These are phyloP conservation scores for Paramecium sonneborni DNA, from an alignment of 73 alveolate genomes.

Conservation along the genomic window DNA sequence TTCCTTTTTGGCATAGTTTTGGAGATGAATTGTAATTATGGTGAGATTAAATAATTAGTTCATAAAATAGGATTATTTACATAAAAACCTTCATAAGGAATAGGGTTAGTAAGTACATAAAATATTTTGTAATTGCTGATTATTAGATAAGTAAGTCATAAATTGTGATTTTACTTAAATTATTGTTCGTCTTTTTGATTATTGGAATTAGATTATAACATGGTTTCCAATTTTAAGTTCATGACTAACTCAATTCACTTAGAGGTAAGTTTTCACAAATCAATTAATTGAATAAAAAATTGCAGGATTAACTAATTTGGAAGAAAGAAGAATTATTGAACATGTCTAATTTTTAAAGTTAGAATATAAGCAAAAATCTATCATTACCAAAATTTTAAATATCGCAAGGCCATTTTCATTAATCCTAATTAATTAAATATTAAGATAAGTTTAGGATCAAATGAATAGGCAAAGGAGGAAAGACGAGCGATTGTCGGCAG, in stretches of 20 bases:
- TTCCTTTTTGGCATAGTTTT: not conserved
- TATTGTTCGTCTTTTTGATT: not conserved
- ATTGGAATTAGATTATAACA: not conserved
- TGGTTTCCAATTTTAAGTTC: not conserved
- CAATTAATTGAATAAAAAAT: conserved; percentile 54
- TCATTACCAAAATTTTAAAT: conserved; percentile 64
- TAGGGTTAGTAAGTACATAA: not conserved
- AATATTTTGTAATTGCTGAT: not conserved
- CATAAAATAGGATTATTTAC: not conserved
- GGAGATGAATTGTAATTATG: conserved; percentile 33
- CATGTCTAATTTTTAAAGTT: conserved; percentile 71
- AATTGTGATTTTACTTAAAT: conserved; percentile 27
- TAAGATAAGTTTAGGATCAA: conserved; percentile 6
- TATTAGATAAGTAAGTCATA: not conserved
- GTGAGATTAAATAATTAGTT: not conserved
- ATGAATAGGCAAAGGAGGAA: conserved; percentile 8
- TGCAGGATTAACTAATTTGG: conserved; percentile 70
- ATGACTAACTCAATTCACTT: not conserved
- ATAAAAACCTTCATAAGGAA: not conserved
- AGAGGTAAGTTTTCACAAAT: conserved; percentile 47
- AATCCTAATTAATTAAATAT: conserved; percentile 39
- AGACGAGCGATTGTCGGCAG: not conserved
- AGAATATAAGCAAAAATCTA: conserved; percentile 79
- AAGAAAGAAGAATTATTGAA: conserved; percentile 69
- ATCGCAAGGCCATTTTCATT: conserved; percentile 65